Conservation (phyloP, 2,329 filamentous ascomycete species). For the Diaporthe vaccinii region DNA sequence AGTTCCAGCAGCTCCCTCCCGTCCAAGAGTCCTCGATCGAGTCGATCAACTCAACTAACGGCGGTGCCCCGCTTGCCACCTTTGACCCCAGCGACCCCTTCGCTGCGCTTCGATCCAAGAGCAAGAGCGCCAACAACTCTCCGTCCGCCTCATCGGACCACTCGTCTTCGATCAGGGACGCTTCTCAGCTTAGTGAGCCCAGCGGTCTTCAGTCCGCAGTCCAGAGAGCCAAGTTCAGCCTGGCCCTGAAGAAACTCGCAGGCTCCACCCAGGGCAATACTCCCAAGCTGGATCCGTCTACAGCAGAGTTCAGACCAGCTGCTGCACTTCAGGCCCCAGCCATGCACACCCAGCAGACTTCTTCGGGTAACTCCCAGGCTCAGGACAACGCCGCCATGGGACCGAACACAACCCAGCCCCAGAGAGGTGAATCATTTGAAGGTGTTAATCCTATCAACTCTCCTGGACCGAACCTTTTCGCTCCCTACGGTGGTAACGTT, state of each 20-base stretch:
- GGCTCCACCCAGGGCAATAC: not conserved
- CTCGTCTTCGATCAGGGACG: not conserved
- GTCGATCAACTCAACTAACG: slow-evolving; percentile 24
- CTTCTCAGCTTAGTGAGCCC: slow-evolving; percentile 24
- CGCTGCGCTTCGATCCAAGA: slow-evolving; percentile 16
- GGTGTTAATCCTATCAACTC: not conserved
- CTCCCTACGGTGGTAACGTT: not conserved
- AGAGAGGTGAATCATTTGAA: not conserved
- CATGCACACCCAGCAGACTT: not conserved
- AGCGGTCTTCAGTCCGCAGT: not conserved
- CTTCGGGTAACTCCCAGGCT: not conserved
- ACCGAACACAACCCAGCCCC: not conserved
- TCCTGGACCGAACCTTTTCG: not conserved
- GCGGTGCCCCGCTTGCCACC: slow-evolving; percentile 15
- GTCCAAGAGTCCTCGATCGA: slow-evolving; percentile 18
- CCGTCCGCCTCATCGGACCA: not conserved
- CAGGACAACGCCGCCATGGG: not conserved
- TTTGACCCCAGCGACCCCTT: slow-evolving; percentile 1
- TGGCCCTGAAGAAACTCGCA: not conserved
- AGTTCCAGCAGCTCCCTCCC: not conserved
- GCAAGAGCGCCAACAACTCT: slow-evolving; percentile 29
- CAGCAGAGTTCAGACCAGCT: slow-evolving; percentile 7
- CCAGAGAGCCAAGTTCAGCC: not conserved
- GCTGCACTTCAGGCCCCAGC: not conserved
- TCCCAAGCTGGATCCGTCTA: slow-evolving; percentile 2